Base-by-base conservation (phyloP, 352 stramenopile species). In the Pythium dissimile region DNA sequence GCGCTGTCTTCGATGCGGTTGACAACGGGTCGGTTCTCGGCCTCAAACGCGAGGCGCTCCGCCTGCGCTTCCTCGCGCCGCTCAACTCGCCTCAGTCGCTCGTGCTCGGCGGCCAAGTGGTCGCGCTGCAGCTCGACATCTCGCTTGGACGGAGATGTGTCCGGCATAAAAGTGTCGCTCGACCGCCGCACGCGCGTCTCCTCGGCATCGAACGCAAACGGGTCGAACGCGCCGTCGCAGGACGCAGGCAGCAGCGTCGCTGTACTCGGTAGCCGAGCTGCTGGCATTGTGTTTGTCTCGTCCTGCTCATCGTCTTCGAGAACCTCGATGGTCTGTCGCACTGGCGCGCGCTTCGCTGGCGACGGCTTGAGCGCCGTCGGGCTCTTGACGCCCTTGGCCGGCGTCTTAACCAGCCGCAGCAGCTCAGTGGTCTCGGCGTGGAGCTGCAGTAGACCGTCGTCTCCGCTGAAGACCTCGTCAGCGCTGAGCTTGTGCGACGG, bases 291-390 rank as follows among this genome's bases (percentile, higher is more conserved):
- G n/a, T 53, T 37, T 11, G 31, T 11, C 30, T 62, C 28, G 1
- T 73, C 60, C 2, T 80, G 64, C 0, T 73, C 54, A 12, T 73
- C 65, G 20, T 73, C 69, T 9, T 72, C 71, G 23, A 89, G 39
- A 11, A 91, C 79, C 60, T 91, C 79, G 38, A 91, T 89, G 1
- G 81, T 91, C 45, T 86, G 58, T 5, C 67, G 57, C 8, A 63
- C 54, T 3, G 59, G 18, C 9, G 21, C 76, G 20, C 18, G 59
- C 52, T 70, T 87, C 77, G 5, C 34, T 45, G 24, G 42, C 34
- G 43, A 61, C 23, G 9, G 5, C 7, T 18, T 15, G 13, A 27
- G 26, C 30, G 26, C 3, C 16, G n/a, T 53, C 20, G 31, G 35
- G 6, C 39, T 60, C 26, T 52, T 62, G 61, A 37, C 24, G 27